Conservation (phyloP, 2,329 filamentous ascomycete species). For the Coniella vitis region DNA sequence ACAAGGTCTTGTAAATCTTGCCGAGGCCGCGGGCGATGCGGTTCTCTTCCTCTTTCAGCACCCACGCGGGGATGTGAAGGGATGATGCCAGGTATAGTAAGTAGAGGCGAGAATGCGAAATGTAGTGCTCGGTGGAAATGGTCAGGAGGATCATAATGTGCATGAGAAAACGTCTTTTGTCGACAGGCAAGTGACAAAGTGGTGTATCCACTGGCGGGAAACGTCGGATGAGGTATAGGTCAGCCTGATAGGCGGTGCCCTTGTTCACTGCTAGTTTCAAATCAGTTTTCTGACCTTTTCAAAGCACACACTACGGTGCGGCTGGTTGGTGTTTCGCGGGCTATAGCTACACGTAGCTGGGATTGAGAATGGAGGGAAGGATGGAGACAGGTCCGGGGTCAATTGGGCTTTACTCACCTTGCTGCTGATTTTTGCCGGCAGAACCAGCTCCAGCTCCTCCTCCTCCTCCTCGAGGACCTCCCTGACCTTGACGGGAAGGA, state of each 20-base stretch:
- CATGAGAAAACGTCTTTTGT: slow-evolving; percentile 60
- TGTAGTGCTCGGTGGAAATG: slow-evolving; percentile 72
- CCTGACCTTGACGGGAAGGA: slow-evolving; percentile 22
- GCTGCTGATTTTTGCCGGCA: slow-evolving; percentile 5
- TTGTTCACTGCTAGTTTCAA: slow-evolving; percentile 16
- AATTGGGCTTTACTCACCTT: slow-evolving; percentile 6
- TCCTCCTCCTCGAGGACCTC: slow-evolving; percentile 23
- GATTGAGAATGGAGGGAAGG: too few relatives aligned
- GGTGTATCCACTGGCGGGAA: slow-evolving; percentile 55
- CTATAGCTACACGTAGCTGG: too few relatives aligned
- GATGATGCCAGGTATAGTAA: slow-evolving; percentile 65
- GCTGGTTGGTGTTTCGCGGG: too few relatives aligned
- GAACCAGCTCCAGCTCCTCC: slow-evolving; percentile 14
- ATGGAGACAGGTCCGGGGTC: too few relatives aligned
- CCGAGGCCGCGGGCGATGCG: slow-evolving; percentile 70
- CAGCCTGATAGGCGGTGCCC: slow-evolving; percentile 30
- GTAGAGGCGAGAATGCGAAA: slow-evolving; percentile 64
- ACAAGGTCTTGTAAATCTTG: slow-evolving; percentile 61
- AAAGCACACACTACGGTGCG: too few relatives aligned
- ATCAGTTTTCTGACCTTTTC: slow-evolving; percentile 18
- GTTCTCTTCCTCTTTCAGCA: slow-evolving; percentile 64
- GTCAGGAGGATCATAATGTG: slow-evolving; percentile 67
- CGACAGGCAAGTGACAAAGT: slow-evolving; percentile 51
- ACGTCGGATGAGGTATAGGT: slow-evolving; percentile 40
- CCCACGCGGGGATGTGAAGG: slow-evolving; percentile 57